Base-by-base conservation (phyloP, 176 grass and related monocot species). In the Dactylis glomerata region DNA sequence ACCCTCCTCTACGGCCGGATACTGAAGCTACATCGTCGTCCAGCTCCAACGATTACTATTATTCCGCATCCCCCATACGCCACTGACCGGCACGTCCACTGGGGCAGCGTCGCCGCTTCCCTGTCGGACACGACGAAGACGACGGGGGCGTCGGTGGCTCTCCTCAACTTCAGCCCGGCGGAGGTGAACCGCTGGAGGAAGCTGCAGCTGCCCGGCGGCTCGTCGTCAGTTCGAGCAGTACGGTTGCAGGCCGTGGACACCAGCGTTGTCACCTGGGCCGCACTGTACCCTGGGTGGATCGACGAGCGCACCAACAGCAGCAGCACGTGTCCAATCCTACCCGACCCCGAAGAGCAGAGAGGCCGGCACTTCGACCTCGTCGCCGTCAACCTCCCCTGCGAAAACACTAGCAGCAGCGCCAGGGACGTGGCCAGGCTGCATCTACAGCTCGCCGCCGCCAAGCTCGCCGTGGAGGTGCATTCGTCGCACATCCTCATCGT, bases 381-480 rank as follows among this genome's bases (percentile, higher is more conserved):
- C 51, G 94, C 89, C 16, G 94, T 91, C 20, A 96, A 91, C 84
- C 78, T 96, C 15, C 94, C 91, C 13, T 93, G 86, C 66, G 41
- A 14, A 30, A 82, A 23, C 23, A 79, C 28, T 14, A 84, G 50
- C 32, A 23, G 24, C 8, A 22, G 68, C 40, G 86, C 83, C 3
- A 91, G 89, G 82, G 94, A 96, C 73, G 94, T 93, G 34, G 89
- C 86, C n/a, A 84, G 94, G 82, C 77, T 96, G 77, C 91, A 96
- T 71, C 85, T 96, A 37, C 89, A 96, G 72, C 84, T 93, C 33
- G 58, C 91, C 22, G 88, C 88, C 47, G 94, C 94, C 56, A 96
- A 90, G 79, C 85, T 95, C 40, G 86, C 88, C 36, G 54, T 58
- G 14, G 55, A 56, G 14, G 49, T 58, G 28, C 75, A 27, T 15